phyloP scores from a whole-genome alignment of 1,284 basidiomycete genomes.

The Exobasidium rhododendri region DNA sequence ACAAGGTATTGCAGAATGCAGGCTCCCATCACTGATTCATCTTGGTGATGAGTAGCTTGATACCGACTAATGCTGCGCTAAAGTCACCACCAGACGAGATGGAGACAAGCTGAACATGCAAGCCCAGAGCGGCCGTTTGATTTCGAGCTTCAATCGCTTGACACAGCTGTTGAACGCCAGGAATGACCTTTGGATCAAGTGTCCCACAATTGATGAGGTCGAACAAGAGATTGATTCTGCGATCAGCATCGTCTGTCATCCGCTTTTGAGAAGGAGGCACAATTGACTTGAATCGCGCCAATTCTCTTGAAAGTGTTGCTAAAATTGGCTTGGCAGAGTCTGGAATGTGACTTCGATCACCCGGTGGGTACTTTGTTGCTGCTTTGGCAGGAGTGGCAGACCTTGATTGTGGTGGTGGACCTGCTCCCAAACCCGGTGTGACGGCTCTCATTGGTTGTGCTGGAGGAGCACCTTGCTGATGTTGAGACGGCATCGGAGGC shows the following conservation, averaged over 20 bases:
- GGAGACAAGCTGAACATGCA: constrained; percentile 49
- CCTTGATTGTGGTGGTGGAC: constrained; percentile 31
- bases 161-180: constrained; percentile 50
- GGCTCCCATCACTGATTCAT: not conserved
- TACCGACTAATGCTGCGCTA: constrained; percentile 40
- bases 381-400: constrained; percentile 35
- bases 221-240: constrained; percentile 79
- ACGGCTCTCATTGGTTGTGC: constrained; percentile 41
- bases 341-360: constrained; percentile 87
- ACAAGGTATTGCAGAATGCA: not conserved
- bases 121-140: constrained; percentile 41
- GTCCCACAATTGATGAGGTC: constrained; percentile 89
- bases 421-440: constrained; percentile 54
- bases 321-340: constrained; percentile 68
- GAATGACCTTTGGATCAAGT: constrained; percentile 56
- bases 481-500: not conserved
- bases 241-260: constrained; percentile 81
- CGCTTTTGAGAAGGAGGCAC: constrained; percentile 73
- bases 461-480: constrained; percentile 36
- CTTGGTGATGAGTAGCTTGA: constrained; percentile 33
- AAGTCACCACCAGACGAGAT: constrained; percentile 43
- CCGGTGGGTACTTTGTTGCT: constrained; percentile 74
- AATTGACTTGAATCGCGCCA: constrained; percentile 30
- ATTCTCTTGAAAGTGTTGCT: constrained; percentile 52
- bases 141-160: constrained; percentile 47